A percentile compares a stretch with the other conserved stretches of the same genome.
Conservation (phyloP, 495 filamentous ascomycete genomes). For the Tuber brumale region DNA sequence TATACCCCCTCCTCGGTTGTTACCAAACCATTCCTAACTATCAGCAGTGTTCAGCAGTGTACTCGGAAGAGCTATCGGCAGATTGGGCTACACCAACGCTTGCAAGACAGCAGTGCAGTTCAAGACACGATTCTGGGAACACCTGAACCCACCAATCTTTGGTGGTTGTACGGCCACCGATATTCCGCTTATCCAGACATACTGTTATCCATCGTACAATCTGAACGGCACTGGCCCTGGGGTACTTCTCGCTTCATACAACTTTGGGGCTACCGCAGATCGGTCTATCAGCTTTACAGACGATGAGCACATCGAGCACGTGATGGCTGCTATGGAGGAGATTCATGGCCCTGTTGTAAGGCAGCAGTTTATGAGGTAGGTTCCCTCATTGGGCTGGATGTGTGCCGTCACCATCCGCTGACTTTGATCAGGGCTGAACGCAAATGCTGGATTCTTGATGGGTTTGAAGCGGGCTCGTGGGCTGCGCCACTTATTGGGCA, state of each 20-base stretch:
- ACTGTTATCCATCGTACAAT: conserved; percentile 61
- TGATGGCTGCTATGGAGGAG: conserved; percentile 55
- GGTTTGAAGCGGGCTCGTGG: conserved; percentile 53
- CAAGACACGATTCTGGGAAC: conserved; percentile 62
- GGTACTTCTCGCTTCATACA: conserved; percentile 57
- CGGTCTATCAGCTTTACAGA: conserved; percentile 47
- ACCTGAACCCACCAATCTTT: conserved; percentile 54
- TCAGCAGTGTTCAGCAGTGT: conserved; percentile 46
- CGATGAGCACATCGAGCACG: conserved; percentile 52
- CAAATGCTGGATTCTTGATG: conserved; percentile 55
- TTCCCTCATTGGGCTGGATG: not conserved
- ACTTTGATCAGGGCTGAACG: conserved; percentile 24
- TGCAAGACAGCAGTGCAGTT: conserved; percentile 62
- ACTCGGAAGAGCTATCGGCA: conserved; percentile 55
- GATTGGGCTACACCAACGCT: conserved; percentile 52
- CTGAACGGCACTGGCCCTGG: conserved; percentile 58
- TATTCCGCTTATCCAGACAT: conserved; percentile 51
- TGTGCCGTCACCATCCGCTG: not conserved
- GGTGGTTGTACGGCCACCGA: conserved; percentile 57
- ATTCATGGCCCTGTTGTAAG: conserved; percentile 54
- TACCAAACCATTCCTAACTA: not conserved
- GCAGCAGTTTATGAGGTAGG: conserved; percentile 54
- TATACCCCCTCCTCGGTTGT: not conserved
- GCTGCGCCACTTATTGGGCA: conserved; percentile 53
- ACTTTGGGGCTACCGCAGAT: conserved; percentile 45